Percentiles rank a stretch among this genome's conserved stretches.
Conservation (phyloP, 2,329 filamentous ascomycete species). For the Metarhizium album region DNA sequence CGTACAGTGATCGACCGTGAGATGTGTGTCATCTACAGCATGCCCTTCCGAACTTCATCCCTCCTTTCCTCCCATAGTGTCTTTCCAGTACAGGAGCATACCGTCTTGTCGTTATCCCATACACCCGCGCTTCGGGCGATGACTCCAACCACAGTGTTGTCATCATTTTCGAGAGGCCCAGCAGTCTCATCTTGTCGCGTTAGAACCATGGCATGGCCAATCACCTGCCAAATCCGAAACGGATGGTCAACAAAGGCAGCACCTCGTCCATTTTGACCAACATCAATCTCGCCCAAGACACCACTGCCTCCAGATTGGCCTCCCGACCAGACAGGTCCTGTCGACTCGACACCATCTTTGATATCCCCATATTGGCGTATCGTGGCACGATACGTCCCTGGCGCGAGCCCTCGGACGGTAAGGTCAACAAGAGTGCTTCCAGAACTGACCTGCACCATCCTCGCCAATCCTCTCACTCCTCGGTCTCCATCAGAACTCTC, state of each 20-base stretch:
- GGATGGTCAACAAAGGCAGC: slow-evolving; percentile 70
- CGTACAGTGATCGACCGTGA: no score
- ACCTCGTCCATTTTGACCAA: slow-evolving; percentile 66
- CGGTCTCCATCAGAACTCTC: slow-evolving; percentile 29
- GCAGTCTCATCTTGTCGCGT: slow-evolving; percentile 47
- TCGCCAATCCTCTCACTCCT: slow-evolving; percentile 72
- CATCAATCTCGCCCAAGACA: slow-evolving; percentile 62
- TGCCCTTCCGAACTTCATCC: slow-evolving; percentile 81
- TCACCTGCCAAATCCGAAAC: slow-evolving; percentile 90
- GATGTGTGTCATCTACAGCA: slow-evolving; percentile 46
- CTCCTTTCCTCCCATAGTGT: slow-evolving; percentile 95
- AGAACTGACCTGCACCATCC: slow-evolving; percentile 84
- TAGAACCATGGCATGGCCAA: slow-evolving; percentile 85
- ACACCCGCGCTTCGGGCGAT: slow-evolving; percentile 94
- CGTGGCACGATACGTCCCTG: slow-evolving; percentile 74
- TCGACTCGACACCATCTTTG: slow-evolving; percentile 68
- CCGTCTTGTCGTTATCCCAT: slow-evolving; percentile 98
- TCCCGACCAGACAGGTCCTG: slow-evolving; percentile 70
- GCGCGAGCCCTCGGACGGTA: slow-evolving; percentile 69
- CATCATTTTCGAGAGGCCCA: slow-evolving; percentile 58
- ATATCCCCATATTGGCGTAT: slow-evolving; percentile 84
- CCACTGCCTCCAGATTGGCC: slow-evolving; percentile 34
- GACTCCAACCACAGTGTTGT: slow-evolving; percentile 81
- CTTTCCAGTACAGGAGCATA: slow-evolving; percentile 96
- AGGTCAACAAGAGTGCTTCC: slow-evolving; percentile 77